phyloP scores from a whole-genome alignment of 2,329 filamentous ascomycete species.

The Epichloe brachyelytri region DNA sequence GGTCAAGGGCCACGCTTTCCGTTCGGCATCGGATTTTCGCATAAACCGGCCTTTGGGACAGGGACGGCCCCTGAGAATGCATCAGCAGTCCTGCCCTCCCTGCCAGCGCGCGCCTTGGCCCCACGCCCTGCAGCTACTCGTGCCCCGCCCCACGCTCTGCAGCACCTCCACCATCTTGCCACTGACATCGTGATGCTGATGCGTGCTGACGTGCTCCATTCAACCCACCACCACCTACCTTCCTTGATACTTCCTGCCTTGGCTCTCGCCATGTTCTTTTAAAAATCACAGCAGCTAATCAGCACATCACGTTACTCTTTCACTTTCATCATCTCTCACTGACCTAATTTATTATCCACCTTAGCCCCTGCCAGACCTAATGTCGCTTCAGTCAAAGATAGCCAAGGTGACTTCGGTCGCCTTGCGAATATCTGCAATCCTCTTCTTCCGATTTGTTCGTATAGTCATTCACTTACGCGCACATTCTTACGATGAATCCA shows the following conservation, averaged over 20 bases:
- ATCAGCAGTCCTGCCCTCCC: too few relatives aligned
- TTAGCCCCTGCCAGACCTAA: not conserved
- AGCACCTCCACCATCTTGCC: not conserved
- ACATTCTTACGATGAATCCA: not conserved
- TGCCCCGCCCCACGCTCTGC: too few relatives aligned
- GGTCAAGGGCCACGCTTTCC: slow-evolving; percentile 9
- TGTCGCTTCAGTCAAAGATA: slow-evolving; percentile 16
- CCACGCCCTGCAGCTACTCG: not conserved
- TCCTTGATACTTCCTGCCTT: not conserved
- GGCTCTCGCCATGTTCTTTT: not conserved
- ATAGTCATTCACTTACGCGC: not conserved
- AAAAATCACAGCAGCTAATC: not conserved
- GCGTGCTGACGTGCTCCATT: not conserved
- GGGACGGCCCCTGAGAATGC: too few relatives aligned
- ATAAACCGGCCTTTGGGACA: slow-evolving; percentile 6
- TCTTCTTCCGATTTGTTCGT: slow-evolving; percentile 26
- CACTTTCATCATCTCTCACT: not conserved
- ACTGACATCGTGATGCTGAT: not conserved
- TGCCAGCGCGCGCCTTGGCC: not conserved
- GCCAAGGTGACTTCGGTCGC: slow-evolving; percentile 23
- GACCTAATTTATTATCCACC: not conserved
- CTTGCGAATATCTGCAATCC: slow-evolving; percentile 23
- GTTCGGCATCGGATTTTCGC: slow-evolving; percentile 13
- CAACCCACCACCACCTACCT: not conserved
- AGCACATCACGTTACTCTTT: not conserved